Evolutionary conservation across 2,329 filamentous ascomycete species (phyloP).

Genomic region (Alternaria gansuensis): DNA sequence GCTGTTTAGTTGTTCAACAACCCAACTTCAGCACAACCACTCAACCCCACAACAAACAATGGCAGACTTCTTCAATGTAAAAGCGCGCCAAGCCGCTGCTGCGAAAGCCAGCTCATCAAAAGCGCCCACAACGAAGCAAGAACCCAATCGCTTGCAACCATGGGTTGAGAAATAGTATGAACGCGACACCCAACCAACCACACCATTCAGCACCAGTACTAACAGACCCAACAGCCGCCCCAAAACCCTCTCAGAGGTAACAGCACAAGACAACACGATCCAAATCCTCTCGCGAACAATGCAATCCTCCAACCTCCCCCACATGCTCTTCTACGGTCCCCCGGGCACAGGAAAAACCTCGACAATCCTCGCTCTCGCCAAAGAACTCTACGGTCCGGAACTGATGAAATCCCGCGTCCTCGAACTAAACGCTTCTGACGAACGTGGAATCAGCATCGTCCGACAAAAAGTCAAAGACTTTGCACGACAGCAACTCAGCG

Average conservation of each 20-base stretch:
- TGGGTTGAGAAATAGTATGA: constrained; percentile 99
- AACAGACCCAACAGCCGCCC: constrained; percentile 71
- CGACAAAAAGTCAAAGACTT: constrained; percentile 99
- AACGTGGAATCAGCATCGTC: constrained; percentile 96
- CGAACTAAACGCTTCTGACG: constrained; percentile 98
- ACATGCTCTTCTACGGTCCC: constrained; percentile 99
- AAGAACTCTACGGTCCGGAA: constrained; percentile 95
- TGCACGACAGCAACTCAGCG: constrained; percentile 90
- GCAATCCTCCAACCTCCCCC: constrained; percentile 95
- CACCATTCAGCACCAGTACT: constrained; percentile 16
- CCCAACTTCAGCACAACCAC: constrained; percentile 20
- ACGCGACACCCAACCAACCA: neutral
- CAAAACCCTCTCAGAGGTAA: constrained; percentile 91
- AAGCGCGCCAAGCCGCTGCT: constrained; percentile 78
- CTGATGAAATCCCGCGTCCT: constrained; percentile 94
- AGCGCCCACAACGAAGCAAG: constrained; percentile 67
- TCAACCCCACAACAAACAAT: constrained; percentile 59
- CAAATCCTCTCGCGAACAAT: constrained; percentile 90
- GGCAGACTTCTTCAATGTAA: constrained; percentile 95
- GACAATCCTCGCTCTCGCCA: constrained; percentile 94
- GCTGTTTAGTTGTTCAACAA: constrained; percentile 19
- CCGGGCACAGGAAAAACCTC: constrained; percentile 98
- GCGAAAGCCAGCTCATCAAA: constrained; percentile 77
- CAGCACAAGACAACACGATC: constrained; percentile 96
- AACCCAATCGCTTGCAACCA: constrained; percentile 76